Percentiles rank a stretch among this genome's conserved stretches.
phyloP scores from a whole-genome alignment of 2,329 filamentous ascomycete species.

The Hypoxylon sp. region DNA sequence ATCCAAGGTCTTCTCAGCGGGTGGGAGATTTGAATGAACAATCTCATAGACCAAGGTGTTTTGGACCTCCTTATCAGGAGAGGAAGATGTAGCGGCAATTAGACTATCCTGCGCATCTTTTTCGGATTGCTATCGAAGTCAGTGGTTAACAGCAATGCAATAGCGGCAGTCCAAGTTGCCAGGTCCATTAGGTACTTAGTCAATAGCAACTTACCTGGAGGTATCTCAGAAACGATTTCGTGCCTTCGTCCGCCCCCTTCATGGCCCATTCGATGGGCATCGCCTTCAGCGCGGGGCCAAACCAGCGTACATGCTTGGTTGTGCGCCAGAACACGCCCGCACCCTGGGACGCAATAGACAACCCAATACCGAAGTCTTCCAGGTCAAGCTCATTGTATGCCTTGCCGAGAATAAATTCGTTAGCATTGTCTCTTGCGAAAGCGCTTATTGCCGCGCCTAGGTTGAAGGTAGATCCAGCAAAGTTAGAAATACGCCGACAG shows the following conservation, averaged over 20 bases:
- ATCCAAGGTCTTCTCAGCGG: constrained; percentile 13
- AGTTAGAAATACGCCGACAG: neutral
- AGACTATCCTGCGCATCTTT: constrained; percentile 18
- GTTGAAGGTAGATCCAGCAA: constrained; percentile 27
- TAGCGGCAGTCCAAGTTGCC: neutral
- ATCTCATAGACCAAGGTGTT: constrained; percentile 21
- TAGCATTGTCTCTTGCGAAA: constrained; percentile 32
- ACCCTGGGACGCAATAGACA: neutral
- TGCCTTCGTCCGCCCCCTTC: constrained; percentile 24
- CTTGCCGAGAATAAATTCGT: constrained; percentile 40
- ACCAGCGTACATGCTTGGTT: constrained; percentile 40
- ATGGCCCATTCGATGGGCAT: constrained; percentile 13
- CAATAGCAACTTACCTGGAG: constrained; percentile 7
- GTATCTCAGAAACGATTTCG: constrained; percentile 13
- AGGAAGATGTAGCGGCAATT: constrained; percentile 1
- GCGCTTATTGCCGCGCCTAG: constrained; percentile 36
- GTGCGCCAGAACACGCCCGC: constrained; percentile 1
- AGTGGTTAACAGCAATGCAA: neutral
- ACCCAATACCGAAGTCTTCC: constrained; percentile 18
- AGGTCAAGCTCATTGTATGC: constrained; percentile 35
- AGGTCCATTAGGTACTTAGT: neutral
- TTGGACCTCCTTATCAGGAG: constrained; percentile 13
- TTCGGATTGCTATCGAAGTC: constrained; percentile 13
- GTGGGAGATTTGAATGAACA: constrained; percentile 12
- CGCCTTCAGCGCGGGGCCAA: neutral